Evolutionary conservation across 441 rosid species (phyloP), one percentile per base, ranked within the genome.

Genomic region (Arabidopsis lyrata): DNA sequence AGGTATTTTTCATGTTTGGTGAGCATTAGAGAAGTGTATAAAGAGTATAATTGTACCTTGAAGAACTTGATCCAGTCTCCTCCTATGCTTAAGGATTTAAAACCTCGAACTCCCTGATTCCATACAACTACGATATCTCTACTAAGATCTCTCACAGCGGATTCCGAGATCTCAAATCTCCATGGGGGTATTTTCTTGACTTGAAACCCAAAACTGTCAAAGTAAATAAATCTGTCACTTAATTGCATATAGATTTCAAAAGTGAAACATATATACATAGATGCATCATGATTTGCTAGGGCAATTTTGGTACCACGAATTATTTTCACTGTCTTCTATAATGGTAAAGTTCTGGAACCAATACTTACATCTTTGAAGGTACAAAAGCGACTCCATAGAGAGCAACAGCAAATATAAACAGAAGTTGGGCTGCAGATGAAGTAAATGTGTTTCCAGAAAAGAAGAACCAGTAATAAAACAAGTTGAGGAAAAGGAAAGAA

Each of bases 381-480:
- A 89, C 78, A 75, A 78, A 64, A 47, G 86, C 78, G 72, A 84
- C 85, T 72, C 87, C 92, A 81, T 83, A 84, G 73, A 89, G 89
- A 68, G 70, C 52, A 65, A 84, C 65, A 56, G 82, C 79, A 36
- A 82, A 34, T 54, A 84, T 58, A 74, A 89, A 83, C 78, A 92
- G 80, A 79, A 95, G 89, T 68, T 84, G 83, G 53, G 95, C 91
- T 50, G 85, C 78, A 62, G 95, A 90, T 45, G 99, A 84, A 80
- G 79, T 77, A 42, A 92, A 87, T 73, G 88, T 80, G 73, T 87
- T 88, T 77, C 88, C 97, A 70, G 85, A 79, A 44, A 91, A 88
- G 75, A 89, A 86, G 82, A 89, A 87, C 97, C 98, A 92, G 82
- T 84, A 86, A 72, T 87, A 92, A 72, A 85, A 71, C 71, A 85